A percentile compares a stretch with the other conserved stretches of the same genome.
Evolutionary conservation across 129 eudicot species (phyloP).

Genomic region (Helichrysum umbraculigerum): DNA sequence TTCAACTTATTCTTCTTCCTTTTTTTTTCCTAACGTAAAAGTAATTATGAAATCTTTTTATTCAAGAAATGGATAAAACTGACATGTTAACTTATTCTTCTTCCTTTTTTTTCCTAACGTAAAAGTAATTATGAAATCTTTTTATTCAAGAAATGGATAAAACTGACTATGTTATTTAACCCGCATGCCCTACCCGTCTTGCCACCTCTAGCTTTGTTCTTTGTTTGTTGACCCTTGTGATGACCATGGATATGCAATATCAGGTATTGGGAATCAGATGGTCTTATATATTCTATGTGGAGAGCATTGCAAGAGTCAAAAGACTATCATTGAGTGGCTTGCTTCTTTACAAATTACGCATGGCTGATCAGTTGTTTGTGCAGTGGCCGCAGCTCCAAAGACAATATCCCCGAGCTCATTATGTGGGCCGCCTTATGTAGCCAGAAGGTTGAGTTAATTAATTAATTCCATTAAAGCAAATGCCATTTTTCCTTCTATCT

Average conservation of each 20-base stretch:
- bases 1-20: no score
- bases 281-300: conserved; percentile 84
- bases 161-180: not conserved
- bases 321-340: conserved; percentile 79
- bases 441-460: not conserved
- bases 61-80: conserved; percentile 26
- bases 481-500: not conserved
- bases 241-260: not conserved
- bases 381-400: conserved; percentile 88
- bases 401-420: conserved; percentile 69
- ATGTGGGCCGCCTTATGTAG: conserved; percentile 85
- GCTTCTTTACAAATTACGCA: conserved; percentile 72
- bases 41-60: no score
- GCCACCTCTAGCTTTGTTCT: not conserved
- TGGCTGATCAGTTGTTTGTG: conserved; percentile 85
- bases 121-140: no score
- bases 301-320: conserved; percentile 93
- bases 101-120: no score
- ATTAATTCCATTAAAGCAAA: not conserved
- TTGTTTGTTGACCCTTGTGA: not conserved
- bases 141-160: conserved; percentile 16
- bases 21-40: no score
- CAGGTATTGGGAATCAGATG: conserved; percentile 85
- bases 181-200: not conserved
- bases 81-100: no score